phyloP scores from a whole-genome alignment of 306 rosid species.

The Glycine tomentella region DNA sequence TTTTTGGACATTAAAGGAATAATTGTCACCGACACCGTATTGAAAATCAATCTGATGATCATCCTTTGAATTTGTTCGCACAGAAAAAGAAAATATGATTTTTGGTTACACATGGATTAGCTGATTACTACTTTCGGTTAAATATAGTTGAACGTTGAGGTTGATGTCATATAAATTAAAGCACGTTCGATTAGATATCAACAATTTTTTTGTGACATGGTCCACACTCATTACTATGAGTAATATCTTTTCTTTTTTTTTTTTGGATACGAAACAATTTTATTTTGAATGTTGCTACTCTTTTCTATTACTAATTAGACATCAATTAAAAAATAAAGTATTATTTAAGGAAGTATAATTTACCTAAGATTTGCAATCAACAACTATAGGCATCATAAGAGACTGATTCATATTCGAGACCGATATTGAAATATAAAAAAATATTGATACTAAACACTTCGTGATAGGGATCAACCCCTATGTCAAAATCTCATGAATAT shows the following conservation, averaged over 20 bases:
- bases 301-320: neutral
- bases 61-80: conserved; percentile 7
- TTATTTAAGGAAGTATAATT: too few species aligned
- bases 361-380: too few species aligned
- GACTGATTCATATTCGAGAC: too few species aligned
- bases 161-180: neutral
- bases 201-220: neutral
- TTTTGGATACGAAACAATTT: neutral
- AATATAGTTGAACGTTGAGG: conserved; percentile 2
- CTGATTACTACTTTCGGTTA: conserved; percentile 21
- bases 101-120: conserved; percentile 10
- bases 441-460: too few species aligned
- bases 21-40: neutral
- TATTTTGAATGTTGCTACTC: neutral
- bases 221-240: neutral
- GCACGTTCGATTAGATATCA: conserved; percentile 17
- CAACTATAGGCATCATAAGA: too few species aligned
- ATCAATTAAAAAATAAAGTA: neutral
- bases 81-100: neutral
- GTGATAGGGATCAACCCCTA: too few species aligned
- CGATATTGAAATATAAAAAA: too few species aligned
- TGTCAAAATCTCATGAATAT: neutral
- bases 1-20: neutral
- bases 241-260: neutral
- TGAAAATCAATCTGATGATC: neutral